These are phyloP conservation scores for Bipolaris victoriae DNA, from an alignment of 2,329 filamentous ascomycete species.

Conservation along the genomic window DNA sequence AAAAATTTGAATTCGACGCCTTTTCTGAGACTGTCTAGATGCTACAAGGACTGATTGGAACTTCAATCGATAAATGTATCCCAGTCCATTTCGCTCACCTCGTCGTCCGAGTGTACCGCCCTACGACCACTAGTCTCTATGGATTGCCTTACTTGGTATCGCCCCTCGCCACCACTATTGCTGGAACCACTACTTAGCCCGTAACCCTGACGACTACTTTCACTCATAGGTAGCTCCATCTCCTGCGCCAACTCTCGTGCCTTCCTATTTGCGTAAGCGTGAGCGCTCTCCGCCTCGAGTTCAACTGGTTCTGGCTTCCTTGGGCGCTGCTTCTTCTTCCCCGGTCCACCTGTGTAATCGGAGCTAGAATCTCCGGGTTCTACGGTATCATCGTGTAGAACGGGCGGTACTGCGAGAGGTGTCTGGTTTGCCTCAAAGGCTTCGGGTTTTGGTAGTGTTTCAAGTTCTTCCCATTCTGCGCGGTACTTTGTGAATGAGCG, in stretches of 20 bases:
- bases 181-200: constrained; percentile 2
- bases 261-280: constrained; percentile 34
- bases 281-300: constrained; percentile 26
- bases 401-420: neutral
- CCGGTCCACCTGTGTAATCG: constrained; percentile 6
- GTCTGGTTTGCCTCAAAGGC: constrained; percentile 32
- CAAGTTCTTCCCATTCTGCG: constrained; percentile 57
- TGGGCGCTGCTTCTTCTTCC: neutral
- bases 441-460: constrained; percentile 19
- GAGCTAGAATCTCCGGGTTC: neutral
- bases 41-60: neutral
- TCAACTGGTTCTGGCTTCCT: constrained; percentile 15
- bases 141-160: constrained; percentile 5
- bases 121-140: neutral
- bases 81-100: constrained; percentile 20
- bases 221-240: neutral
- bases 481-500: constrained; percentile 54
- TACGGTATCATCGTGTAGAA: neutral
- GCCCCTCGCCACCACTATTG: neutral
- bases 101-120: constrained; percentile 5
- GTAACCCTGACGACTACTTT: constrained; percentile 4
- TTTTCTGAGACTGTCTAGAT: accelerated
- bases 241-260: constrained; percentile 7
- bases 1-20: neutral
- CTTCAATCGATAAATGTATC: constrained; percentile 7